Percentiles rank a stretch among this genome's conserved stretches.
phyloP scores from a whole-genome alignment of 306 rosid species.

The Sindora glabra region DNA sequence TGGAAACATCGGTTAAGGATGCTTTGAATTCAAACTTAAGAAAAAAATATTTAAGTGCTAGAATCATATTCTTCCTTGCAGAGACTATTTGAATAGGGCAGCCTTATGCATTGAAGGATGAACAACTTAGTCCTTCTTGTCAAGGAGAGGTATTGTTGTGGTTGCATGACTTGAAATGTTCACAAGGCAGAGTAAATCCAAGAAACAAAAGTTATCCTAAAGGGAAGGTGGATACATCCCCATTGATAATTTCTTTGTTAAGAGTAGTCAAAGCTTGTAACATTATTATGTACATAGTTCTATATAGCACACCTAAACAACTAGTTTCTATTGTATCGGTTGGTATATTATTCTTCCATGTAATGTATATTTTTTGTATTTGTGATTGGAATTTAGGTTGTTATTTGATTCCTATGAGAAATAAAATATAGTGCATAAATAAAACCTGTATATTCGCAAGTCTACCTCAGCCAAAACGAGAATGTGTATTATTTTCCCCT shows the following conservation, averaged over 20 bases:
- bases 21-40: constrained; percentile 17
- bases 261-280: constrained; percentile 35
- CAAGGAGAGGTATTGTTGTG: constrained; percentile 40
- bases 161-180: constrained; percentile 72
- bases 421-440: constrained; percentile 10
- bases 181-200: constrained; percentile 39
- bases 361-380: not conserved
- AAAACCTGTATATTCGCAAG: no score
- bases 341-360: not conserved
- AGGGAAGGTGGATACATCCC: constrained; percentile 54
- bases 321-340: no score
- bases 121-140: constrained; percentile 19
- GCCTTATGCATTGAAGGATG: constrained; percentile 14
- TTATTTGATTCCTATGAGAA: not conserved
- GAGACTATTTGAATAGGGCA: constrained; percentile 17
- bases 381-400: constrained; percentile 8
- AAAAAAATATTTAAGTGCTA: not conserved
- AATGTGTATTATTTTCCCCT: no score
- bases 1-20: constrained; percentile 9
- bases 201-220: constrained; percentile 48
- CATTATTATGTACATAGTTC: not conserved
- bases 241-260: constrained; percentile 68
- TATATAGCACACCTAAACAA: no score
- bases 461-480: no score
- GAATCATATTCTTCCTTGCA: constrained; percentile 30